phyloP scores from a whole-genome alignment of 495 filamentous ascomycete genomes.

The Penicillium canescens region DNA sequence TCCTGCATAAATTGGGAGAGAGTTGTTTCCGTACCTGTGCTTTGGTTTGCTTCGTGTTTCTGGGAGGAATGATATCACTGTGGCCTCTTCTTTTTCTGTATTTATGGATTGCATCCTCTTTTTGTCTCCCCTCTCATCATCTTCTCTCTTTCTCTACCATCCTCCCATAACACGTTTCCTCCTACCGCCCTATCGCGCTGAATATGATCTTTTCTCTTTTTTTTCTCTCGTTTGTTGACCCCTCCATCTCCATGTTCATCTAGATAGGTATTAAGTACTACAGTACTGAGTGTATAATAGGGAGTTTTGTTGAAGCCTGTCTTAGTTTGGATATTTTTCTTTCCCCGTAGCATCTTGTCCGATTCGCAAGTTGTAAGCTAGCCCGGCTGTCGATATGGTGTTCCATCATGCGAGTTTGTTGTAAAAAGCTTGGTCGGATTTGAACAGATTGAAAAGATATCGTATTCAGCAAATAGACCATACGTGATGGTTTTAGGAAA shows the following conservation, averaged over 20 bases:
- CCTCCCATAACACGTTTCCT: constrained; percentile 15
- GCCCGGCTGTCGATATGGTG: no score
- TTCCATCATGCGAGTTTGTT: no score
- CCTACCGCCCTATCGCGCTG: constrained; percentile 12
- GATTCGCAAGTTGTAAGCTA: no score
- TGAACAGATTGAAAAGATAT: background rate
- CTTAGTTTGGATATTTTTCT: background rate
- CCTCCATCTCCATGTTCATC: constrained; percentile 1
- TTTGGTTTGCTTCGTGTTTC: constrained; percentile 23
- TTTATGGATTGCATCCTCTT: constrained; percentile 35
- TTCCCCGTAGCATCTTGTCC: no score
- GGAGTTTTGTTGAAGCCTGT: constrained; percentile 6
- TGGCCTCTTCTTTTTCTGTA: constrained; percentile 37
- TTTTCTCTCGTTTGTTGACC: constrained; percentile 2
- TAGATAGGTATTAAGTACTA: constrained; percentile 3
- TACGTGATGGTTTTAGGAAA: background rate
- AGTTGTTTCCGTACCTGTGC: constrained; percentile 7
- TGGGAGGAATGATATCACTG: constrained; percentile 30
- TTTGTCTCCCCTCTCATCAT: constrained; percentile 26
- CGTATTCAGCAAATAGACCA: background rate
- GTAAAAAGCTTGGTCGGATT: no score
- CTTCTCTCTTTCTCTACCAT: constrained; percentile 21
- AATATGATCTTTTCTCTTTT: constrained; percentile 7
- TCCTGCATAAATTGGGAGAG: constrained; percentile 32
- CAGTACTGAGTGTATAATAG: constrained; percentile 15